Conservation (phyloP, 1,284 basidiomycete species). For the Sporisorium sorghi region DNA sequence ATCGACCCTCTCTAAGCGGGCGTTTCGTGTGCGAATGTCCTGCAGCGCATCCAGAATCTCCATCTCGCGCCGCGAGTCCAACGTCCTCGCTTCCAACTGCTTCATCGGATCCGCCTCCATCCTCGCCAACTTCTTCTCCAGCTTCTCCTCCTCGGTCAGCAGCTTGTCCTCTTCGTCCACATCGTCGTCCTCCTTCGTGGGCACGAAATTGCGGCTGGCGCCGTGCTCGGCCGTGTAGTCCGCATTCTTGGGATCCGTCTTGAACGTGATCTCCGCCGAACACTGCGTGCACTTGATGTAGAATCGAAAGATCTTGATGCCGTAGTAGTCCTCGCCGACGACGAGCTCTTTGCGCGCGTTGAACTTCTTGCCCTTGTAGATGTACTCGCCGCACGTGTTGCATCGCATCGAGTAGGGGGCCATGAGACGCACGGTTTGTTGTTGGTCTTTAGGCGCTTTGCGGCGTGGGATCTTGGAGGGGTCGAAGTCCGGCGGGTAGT, state of each 20-base stretch:
- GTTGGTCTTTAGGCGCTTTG: slow-evolving; percentile 87
- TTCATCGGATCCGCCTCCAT: slow-evolving; percentile 92
- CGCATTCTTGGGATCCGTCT: slow-evolving; percentile 91
- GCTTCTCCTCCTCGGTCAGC: slow-evolving; percentile 46
- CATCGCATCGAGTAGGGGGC: slow-evolving; percentile 95
- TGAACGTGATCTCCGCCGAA: slow-evolving; percentile 98
- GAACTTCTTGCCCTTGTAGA: slow-evolving; percentile 96
- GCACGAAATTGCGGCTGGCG: slow-evolving; percentile 65
- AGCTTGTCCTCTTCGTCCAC: slow-evolving; percentile 49
- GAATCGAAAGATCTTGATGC: slow-evolving; percentile 84
- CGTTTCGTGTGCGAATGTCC: slow-evolving; percentile 91
- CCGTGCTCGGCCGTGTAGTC: slow-evolving; percentile 68
- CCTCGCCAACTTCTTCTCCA: slow-evolving; percentile 35
- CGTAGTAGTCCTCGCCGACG: slow-evolving; percentile 94
- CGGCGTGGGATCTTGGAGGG: slow-evolving; percentile 93
- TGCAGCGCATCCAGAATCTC: slow-evolving; percentile 95
- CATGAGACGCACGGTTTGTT: slow-evolving; percentile 98
- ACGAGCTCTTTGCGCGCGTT: slow-evolving; percentile 99
- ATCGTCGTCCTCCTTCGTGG: slow-evolving; percentile 39
- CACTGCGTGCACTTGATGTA: slow-evolving; percentile 68
- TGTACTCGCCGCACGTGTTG: slow-evolving; percentile 91
- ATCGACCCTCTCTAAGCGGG: slow-evolving; percentile 80
- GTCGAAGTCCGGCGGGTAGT: slow-evolving; percentile 85
- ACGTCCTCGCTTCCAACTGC: slow-evolving; percentile 88
- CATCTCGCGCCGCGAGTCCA: slow-evolving; percentile 96